Evolutionary conservation across 83 land plant genomes (phyloP).

Genomic region (Picea abies): DNA sequence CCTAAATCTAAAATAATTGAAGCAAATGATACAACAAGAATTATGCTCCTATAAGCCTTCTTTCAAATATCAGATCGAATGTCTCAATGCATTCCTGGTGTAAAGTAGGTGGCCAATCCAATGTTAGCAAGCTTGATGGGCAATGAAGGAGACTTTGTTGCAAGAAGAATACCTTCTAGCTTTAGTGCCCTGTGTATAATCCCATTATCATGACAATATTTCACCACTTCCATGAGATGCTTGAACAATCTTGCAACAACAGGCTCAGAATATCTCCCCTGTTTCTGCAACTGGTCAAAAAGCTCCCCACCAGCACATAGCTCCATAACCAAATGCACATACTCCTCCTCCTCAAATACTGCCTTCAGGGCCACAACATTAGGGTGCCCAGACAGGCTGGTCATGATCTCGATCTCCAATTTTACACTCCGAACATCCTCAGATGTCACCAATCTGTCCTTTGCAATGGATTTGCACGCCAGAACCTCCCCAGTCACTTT

Average conservation of each 20-base stretch:
- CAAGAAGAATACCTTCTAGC: constrained; percentile 78
- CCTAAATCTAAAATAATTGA: too few species aligned
- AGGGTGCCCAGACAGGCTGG: constrained; percentile 72
- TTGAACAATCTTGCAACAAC: constrained; percentile 59
- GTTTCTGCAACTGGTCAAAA: constrained; percentile 63
- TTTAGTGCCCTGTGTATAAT: constrained; percentile 84
- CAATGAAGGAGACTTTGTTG: constrained; percentile 54
- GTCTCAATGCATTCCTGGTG: constrained; percentile 51
- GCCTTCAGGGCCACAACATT: constrained; percentile 83
- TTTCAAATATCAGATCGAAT: neutral
- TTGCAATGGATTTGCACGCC: constrained; percentile 72
- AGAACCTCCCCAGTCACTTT: constrained; percentile 48
- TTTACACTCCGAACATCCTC: constrained; percentile 54
- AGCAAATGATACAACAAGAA: too few species aligned
- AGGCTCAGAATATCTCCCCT: constrained; percentile 62
- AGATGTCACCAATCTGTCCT: constrained; percentile 55
- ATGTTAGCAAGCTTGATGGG: constrained; percentile 83
- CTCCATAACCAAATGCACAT: constrained; percentile 89
- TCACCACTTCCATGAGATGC: constrained; percentile 69
- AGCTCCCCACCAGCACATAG: constrained; percentile 87
- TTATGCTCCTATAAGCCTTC: neutral
- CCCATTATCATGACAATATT: constrained; percentile 77
- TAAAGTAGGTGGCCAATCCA: constrained; percentile 81
- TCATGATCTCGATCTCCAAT: constrained; percentile 85
- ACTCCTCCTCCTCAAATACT: constrained; percentile 76